Percentiles rank a stretch among this genome's conserved stretches.
Conservation (phyloP, 2,329 filamentous ascomycete genomes). For the Chrysoporthe puriensis region DNA sequence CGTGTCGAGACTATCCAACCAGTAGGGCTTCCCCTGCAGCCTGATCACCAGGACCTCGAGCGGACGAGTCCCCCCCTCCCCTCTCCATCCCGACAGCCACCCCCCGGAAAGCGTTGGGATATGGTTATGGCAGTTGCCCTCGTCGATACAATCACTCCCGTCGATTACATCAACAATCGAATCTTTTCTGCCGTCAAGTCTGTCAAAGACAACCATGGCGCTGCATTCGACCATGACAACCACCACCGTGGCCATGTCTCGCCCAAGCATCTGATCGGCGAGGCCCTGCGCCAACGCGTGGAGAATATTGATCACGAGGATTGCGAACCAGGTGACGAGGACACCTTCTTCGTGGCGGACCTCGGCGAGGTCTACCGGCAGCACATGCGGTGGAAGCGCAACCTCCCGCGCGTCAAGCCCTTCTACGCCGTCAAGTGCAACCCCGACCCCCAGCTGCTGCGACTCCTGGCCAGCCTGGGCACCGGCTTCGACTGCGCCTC, state of each 20-base stretch:
- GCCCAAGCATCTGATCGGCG: constrained; percentile 81
- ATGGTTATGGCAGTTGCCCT: constrained; percentile 69
- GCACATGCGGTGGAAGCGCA: constrained; percentile 97
- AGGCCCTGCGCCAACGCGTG: constrained; percentile 84
- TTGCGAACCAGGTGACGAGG: constrained; percentile 91
- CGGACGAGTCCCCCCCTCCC: constrained; percentile 23
- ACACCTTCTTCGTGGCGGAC: constrained; percentile 97
- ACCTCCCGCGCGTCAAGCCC: constrained; percentile 87
- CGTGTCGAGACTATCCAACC: constrained; percentile 25
- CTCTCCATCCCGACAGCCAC: constrained; percentile 32
- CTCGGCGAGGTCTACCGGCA: constrained; percentile 98
- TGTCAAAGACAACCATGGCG: constrained; percentile 35
- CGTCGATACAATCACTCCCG: constrained; percentile 57
- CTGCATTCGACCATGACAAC: constrained; percentile 41
- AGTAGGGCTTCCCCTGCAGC: constrained; percentile 11
- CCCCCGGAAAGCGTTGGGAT: constrained; percentile 48
- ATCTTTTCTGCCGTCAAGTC: constrained; percentile 43
- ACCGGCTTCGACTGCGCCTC: constrained; percentile 98
- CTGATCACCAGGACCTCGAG: constrained; percentile 12
- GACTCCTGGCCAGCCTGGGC: constrained; percentile 83
- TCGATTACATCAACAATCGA: constrained; percentile 55
- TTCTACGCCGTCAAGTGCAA: constrained; percentile 99
- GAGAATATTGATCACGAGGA: constrained; percentile 81
- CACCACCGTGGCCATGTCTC: constrained; percentile 48
- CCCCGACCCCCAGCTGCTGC: constrained; percentile 86